Conservation (phyloP, 106 monocot species). For the Dendrobium nobile region DNA sequence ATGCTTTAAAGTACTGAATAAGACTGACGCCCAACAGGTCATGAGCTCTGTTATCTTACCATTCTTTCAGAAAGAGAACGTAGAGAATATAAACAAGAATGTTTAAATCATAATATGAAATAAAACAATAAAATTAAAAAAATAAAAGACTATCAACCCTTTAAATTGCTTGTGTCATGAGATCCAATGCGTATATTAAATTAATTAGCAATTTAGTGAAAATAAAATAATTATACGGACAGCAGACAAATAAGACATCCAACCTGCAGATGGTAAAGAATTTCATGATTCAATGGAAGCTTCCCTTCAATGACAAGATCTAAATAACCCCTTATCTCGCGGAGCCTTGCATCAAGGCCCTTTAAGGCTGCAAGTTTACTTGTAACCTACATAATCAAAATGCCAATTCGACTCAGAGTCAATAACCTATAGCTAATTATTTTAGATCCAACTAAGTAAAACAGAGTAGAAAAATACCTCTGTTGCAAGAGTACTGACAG, state of each 20-base stretch:
- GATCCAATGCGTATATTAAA: not conserved
- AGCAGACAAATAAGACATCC: not conserved
- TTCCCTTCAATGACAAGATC: slow-evolving; percentile 90
- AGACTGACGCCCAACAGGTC: too few species aligned
- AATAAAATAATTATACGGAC: not conserved
- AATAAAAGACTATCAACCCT: not conserved
- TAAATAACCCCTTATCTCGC: slow-evolving; percentile 79
- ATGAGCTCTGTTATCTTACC: not conserved
- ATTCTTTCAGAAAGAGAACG: not conserved
- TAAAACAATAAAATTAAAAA: not conserved
- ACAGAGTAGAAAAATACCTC: slow-evolving; percentile 43
- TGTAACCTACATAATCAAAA: slow-evolving; percentile 48
- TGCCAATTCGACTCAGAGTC: not conserved
- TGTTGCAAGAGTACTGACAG: slow-evolving; percentile 97
- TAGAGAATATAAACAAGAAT: not conserved
- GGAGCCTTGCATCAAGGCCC: slow-evolving; percentile 87
- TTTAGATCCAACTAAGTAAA: not conserved
- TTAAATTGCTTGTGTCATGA: not conserved
- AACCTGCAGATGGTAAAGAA: slow-evolving; percentile 96
- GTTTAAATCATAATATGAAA: not conserved
- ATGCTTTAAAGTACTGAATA: too few species aligned
- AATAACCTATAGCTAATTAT: not conserved
- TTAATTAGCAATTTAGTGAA: not conserved
- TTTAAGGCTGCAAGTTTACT: slow-evolving; percentile 92
- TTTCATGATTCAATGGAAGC: slow-evolving; percentile 95